Evolutionary conservation across 2,329 filamentous ascomycete genomes (phyloP), one percentile per base, ranked within the genome.

Genomic region (Dichotomopilus funicola): DNA sequence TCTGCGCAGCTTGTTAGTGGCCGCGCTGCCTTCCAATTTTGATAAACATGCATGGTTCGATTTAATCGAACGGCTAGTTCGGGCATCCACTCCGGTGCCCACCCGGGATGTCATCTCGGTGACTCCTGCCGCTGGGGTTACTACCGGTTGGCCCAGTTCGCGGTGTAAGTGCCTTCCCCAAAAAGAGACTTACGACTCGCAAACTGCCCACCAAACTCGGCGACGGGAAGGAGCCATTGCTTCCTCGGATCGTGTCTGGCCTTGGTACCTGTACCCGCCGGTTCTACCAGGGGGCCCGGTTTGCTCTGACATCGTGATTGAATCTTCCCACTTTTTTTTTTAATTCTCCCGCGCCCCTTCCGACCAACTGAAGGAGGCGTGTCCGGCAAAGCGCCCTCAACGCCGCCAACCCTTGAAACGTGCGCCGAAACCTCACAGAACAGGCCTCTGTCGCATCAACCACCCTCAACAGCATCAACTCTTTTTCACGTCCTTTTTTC

Each of bases 381-480:
- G 54, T 42, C n/a, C 49, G 35, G 56, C 53, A 53, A 57, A 54
- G 48, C 53, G 48, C 53, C 35, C 51, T 48, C 56, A 51, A 47
- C 53, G 59, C 56, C 49, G 59, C 12, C 53, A 37, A 53, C 54
- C 57, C 53, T 62, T 65, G 63, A 65, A 65, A 65, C 62, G 54
- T 57, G 48, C 59, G 46, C 45, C 62, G 60, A 62, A 64, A 63
- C 62, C 54, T 34, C 44, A 27, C 56, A 56, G 59, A 59, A 58
- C 59, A 63, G 59, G 62, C 62, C 56, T 58, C 40, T 62, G 63
- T 64, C 59, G 55, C 60, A 64, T 55, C 59, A 57, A 40, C 54
- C 52, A 58, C 51, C 59, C 44, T 33, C 53, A 50, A 11, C n/a
- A 11, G 11, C 6, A 6, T 13, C 11, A 6, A 6, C 40, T 34